A percentile compares a stretch with the other conserved stretches of the same genome.
These are phyloP conservation scores for Saxophila tyrrhenica DNA, from an alignment of 495 filamentous ascomycete genomes.

Conservation along the genomic window DNA sequence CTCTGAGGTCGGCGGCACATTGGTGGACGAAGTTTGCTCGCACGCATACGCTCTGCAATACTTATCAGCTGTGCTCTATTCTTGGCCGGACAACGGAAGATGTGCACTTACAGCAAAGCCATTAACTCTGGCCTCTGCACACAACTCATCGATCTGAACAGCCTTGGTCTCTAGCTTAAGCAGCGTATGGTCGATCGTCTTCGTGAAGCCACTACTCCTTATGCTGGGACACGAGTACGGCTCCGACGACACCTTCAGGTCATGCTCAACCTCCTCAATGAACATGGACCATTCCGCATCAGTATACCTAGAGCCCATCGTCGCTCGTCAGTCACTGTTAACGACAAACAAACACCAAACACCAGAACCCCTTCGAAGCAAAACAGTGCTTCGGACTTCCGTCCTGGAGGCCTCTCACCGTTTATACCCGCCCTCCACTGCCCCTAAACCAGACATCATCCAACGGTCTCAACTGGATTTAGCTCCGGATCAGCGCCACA, in stretches of 20 bases:
- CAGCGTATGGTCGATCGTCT: slow-evolving; percentile 55
- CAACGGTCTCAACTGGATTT: too few relatives aligned
- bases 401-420: too few relatives aligned
- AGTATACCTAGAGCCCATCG: slow-evolving; percentile 27
- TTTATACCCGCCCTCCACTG: too few relatives aligned
- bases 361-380: too few relatives aligned
- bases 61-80: too few relatives aligned
- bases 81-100: slow-evolving; percentile 3
- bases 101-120: slow-evolving; percentile 42
- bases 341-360: too few relatives aligned
- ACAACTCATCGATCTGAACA: slow-evolving; percentile 49
- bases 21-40: slow-evolving; percentile 42
- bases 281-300: slow-evolving; percentile 23
- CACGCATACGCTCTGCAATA: slow-evolving; percentile 50
- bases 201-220: slow-evolving; percentile 18
- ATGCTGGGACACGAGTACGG: background rate
- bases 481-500: background rate
- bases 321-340: background rate
- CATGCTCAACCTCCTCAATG: slow-evolving; percentile 21
- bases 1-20: slow-evolving; percentile 41
- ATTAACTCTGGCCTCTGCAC: slow-evolving; percentile 47
- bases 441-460: background rate
- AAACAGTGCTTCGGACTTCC: too few relatives aligned
- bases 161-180: slow-evolving; percentile 43
- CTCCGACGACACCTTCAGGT: background rate